Evolutionary conservation across 2,329 filamentous ascomycete species (phyloP).

Genomic region (Ceratocystis cacaofunesta): DNA sequence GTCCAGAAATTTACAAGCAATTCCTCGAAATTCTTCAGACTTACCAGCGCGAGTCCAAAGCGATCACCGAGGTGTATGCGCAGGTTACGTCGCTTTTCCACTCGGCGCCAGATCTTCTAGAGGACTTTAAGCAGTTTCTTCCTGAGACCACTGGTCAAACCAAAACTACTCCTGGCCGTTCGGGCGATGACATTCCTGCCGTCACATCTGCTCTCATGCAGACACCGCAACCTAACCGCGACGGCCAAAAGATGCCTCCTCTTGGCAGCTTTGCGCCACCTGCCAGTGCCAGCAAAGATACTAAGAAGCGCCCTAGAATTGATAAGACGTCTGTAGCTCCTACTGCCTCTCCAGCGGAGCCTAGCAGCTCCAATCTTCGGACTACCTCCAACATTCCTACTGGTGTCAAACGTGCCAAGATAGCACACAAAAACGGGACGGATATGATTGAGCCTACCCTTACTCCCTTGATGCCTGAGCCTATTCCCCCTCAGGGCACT

Average conservation of each 20-base stretch:
- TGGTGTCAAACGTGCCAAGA: conserved; percentile 50
- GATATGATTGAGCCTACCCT: conserved; percentile 69
- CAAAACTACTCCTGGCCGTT: conserved; percentile 38
- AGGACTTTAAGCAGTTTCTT: conserved; percentile 97
- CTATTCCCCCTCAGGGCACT: conserved; percentile 61
- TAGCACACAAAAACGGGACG: conserved; percentile 50
- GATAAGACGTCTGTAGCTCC: conserved; percentile 38
- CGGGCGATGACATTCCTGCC: conserved; percentile 45
- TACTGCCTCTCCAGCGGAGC: conserved; percentile 8
- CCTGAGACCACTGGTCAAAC: conserved; percentile 60
- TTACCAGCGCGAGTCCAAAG: conserved; percentile 94
- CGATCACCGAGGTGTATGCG: conserved; percentile 94
- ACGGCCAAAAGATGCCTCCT: conserved; percentile 72
- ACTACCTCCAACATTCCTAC: conserved; percentile 10
- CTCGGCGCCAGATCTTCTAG: conserved; percentile 80
- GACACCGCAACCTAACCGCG: conserved; percentile 39
- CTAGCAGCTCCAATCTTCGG: conserved; percentile 12
- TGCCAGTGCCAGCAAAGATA: conserved; percentile 70
- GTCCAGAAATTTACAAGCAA: conserved; percentile 98
- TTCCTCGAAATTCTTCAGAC: conserved; percentile 97
- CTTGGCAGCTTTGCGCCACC: conserved; percentile 86
- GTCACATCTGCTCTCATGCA: conserved; percentile 31
- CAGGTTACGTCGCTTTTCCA: conserved; percentile 93
- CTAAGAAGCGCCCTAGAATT: conserved; percentile 65
- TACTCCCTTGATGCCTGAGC: conserved; percentile 75